A percentile compares a stretch with the other conserved stretches of the same genome.
Evolutionary conservation across 2,329 filamentous ascomycete species (phyloP).

Genomic region (Aspergillus sp.): DNA sequence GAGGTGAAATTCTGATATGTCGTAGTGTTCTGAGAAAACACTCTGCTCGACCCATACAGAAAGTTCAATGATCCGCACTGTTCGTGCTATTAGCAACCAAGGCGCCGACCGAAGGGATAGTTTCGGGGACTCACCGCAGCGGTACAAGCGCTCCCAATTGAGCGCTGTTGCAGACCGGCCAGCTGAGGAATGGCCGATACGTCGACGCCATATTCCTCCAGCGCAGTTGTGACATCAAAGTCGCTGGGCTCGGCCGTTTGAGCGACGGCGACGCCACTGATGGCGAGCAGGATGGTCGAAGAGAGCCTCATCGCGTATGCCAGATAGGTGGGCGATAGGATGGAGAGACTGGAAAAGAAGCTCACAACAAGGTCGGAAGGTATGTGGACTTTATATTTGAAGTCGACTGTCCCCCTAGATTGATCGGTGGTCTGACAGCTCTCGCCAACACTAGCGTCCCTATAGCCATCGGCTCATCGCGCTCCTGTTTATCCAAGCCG

Average conservation of each 20-base stretch:
- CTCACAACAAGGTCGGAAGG: too few species aligned
- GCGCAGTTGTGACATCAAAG: slow-evolving; percentile 1
- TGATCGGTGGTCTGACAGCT: too few species aligned
- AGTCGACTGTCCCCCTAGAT: too few species aligned
- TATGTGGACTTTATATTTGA: too few species aligned
- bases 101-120: not conserved
- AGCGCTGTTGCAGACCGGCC: not conserved
- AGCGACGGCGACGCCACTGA: not conserved
- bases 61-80: not conserved
- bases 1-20: slow-evolving; percentile 19
- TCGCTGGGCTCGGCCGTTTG: not conserved
- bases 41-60: slow-evolving; percentile 12
- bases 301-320: not conserved
- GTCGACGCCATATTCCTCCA: not conserved
- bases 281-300: not conserved
- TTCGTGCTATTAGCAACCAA: not conserved
- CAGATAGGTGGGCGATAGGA: not conserved
- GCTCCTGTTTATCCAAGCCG: not conserved
- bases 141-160: not conserved
- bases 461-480: not conserved
- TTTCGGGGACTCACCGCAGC: not conserved
- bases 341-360: not conserved
- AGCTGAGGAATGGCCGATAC: slow-evolving; percentile 1
- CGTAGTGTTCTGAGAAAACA: slow-evolving; percentile 14
- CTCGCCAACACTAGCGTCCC: too few species aligned